A percentile compares a stretch with the other conserved stretches of the same genome.
Conservation (phyloP, 345 rosid species). For the Erysimum cheiranthoides region DNA sequence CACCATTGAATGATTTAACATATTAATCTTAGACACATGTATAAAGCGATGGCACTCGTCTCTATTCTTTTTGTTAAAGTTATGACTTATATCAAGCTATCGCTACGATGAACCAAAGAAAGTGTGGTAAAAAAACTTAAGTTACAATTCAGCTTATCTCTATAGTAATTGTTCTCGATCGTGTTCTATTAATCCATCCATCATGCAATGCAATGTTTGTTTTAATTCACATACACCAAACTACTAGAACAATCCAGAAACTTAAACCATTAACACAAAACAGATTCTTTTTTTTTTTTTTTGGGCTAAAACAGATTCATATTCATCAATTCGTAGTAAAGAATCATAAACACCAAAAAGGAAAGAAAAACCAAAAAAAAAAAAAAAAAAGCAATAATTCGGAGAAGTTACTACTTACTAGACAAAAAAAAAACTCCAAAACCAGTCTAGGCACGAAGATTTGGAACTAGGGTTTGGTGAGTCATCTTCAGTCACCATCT, state of each 20-base stretch:
- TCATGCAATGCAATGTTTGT: background rate
- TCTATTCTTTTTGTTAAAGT: constrained; percentile 7
- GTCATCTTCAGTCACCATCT: background rate
- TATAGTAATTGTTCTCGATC: background rate
- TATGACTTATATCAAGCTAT: background rate
- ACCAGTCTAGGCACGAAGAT: background rate
- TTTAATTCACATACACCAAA: background rate
- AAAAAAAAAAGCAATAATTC: too few species aligned
- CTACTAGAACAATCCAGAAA: background rate
- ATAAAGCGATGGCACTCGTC: background rate
- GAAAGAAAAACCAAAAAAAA: background rate
- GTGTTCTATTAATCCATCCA: background rate
- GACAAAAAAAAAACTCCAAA: background rate
- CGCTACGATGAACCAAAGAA: background rate
- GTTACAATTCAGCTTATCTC: background rate
- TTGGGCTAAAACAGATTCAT: background rate
- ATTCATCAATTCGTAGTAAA: background rate
- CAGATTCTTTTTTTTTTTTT: too few species aligned
- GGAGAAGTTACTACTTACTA: background rate
- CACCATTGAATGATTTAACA: constrained; percentile 4
- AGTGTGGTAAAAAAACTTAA: background rate
- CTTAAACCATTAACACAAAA: background rate
- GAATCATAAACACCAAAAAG: background rate
- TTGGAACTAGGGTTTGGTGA: background rate
- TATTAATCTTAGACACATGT: constrained; percentile 10